Conservation (phyloP, 257 asterid genomes). For the Solanum sparsipilum region DNA sequence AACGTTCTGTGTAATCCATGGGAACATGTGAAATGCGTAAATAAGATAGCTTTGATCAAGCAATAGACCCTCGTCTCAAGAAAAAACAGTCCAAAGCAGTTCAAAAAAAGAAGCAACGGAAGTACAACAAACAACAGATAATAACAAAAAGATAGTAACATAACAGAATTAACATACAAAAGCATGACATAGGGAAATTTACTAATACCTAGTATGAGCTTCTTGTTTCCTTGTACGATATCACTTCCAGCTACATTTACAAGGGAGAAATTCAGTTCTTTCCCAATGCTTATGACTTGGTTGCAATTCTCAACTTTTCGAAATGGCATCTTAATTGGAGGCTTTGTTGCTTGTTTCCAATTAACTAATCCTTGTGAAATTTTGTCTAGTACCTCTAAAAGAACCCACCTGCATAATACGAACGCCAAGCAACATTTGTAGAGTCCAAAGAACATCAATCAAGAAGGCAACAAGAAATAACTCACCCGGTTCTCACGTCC, state of each 20-base stretch:
- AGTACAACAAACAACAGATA: neutral
- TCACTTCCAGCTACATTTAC: slow-evolving; percentile 91
- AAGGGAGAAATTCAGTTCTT: slow-evolving; percentile 68
- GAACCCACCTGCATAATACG: slow-evolving; percentile 55
- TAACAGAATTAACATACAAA: neutral
- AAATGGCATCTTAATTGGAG: slow-evolving; percentile 83
- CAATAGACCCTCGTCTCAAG: neutral
- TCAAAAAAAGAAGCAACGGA: neutral
- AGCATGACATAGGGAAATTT: neutral
- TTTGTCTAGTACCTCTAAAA: slow-evolving; percentile 69
- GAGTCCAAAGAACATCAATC: neutral
- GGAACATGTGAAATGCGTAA: neutral
- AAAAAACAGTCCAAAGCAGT: neutral
- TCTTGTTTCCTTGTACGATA: slow-evolving; percentile 89
- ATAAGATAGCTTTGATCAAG: neutral
- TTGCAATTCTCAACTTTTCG: slow-evolving; percentile 85
- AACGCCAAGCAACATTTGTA: neutral
- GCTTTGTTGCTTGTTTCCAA: slow-evolving; percentile 80
- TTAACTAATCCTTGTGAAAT: slow-evolving; percentile 53
- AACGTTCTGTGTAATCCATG: neutral
- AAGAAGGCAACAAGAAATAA: slow-evolving; percentile 14
- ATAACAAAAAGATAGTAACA: neutral
- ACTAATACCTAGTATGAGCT: slow-evolving; percentile 62
- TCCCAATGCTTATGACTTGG: slow-evolving; percentile 79
- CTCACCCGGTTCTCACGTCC: slow-evolving; percentile 76